These are phyloP conservation scores for Aspergillus niger DNA, from an alignment of 2,329 filamentous ascomycete species.

Conservation along the genomic window DNA sequence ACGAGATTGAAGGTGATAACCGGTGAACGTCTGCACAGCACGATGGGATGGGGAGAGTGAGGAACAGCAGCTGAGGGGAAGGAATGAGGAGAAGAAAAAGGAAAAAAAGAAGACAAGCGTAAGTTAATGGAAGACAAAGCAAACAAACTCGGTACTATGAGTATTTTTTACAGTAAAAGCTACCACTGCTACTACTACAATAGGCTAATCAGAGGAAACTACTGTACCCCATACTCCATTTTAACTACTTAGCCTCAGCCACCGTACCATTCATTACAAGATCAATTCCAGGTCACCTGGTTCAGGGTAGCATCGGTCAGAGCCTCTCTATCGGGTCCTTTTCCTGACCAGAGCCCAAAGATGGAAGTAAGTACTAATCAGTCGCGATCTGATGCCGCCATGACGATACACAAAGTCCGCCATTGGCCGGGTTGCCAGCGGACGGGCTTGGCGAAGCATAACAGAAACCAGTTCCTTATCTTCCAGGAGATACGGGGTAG, in stretches of 20 bases:
- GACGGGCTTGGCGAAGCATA: background rate
- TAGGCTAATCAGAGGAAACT: no score
- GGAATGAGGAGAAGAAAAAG: conserved; percentile 3
- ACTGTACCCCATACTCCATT: no score
- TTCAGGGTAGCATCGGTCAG: background rate
- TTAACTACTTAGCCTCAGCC: background rate
- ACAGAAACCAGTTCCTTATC: background rate
- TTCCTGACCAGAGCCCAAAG: background rate
- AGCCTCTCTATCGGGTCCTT: no score
- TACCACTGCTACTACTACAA: no score
- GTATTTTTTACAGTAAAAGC: background rate
- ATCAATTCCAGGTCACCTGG: background rate
- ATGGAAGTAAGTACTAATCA: no score
- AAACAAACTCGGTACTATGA: background rate
- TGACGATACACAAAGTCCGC: background rate
- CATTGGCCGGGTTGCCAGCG: background rate
- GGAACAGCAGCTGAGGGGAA: background rate
- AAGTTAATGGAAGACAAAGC: background rate
- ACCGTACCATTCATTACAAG: background rate
- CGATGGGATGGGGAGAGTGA: background rate
- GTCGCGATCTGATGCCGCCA: background rate
- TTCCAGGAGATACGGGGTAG: background rate
- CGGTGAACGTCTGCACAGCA: background rate
- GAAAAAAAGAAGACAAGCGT: no score
- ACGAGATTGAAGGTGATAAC: background rate